Evolutionary conservation across 2,329 filamentous ascomycete species (phyloP).

Genomic region (Penicillium hordei): DNA sequence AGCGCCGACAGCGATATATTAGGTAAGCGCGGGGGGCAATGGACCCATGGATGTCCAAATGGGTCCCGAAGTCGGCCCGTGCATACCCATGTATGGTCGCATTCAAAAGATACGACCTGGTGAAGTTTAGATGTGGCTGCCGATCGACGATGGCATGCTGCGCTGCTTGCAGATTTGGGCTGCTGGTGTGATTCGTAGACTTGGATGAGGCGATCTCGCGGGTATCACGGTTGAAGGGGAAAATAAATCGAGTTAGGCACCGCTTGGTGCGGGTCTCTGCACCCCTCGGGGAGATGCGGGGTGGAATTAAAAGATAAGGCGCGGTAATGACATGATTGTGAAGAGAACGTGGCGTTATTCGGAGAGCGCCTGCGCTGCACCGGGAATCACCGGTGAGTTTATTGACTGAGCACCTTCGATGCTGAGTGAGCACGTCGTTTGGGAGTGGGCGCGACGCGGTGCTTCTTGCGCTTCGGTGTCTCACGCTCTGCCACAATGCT

Average conservation of each 20-base stretch:
- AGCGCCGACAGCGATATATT: slow-evolving; percentile 28
- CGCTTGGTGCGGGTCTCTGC: background rate
- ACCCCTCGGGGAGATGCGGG: slow-evolving; percentile 2
- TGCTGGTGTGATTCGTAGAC: background rate
- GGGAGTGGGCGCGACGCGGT: slow-evolving; percentile 26
- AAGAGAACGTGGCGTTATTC: slow-evolving; percentile 6
- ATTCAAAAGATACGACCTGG: background rate
- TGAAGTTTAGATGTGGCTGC: background rate
- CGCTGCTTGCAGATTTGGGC: background rate
- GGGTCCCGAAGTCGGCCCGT: slow-evolving; percentile 3
- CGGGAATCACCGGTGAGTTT: background rate
- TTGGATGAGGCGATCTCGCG: slow-evolving; percentile 5
- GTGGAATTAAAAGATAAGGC: slow-evolving; percentile 13
- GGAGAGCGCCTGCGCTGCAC: slow-evolving; percentile 25
- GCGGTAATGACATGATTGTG: slow-evolving; percentile 4
- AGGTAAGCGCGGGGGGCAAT: slow-evolving; percentile 27
- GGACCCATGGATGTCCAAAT: background rate
- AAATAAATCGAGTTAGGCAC: background rate
- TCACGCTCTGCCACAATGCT: slow-evolving; percentile 25
- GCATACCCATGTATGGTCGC: background rate
- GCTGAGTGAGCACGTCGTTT: slow-evolving; percentile 32
- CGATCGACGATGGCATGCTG: background rate
- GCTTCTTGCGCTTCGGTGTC: slow-evolving; percentile 32
- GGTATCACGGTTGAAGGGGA: slow-evolving; percentile 7
- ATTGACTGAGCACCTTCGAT: slow-evolving; percentile 16